These are phyloP conservation scores for Torulaspora pretoriensis DNA, from an alignment of 1,139 yeast species.

Conservation along the genomic window DNA sequence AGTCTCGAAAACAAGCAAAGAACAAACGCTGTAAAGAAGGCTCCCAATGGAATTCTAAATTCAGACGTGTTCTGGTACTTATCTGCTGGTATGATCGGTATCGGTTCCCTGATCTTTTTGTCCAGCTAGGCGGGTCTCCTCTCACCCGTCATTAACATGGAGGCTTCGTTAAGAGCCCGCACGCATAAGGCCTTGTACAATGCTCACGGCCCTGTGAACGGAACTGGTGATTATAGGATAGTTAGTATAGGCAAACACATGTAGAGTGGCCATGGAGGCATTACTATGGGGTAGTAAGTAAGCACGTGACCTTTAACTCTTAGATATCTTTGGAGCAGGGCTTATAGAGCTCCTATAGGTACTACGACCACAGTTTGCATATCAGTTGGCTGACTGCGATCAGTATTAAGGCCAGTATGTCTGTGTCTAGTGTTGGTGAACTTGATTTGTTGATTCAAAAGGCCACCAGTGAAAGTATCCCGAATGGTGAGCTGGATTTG, in stretches of 20 bases:
- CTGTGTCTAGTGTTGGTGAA: constrained; percentile 40
- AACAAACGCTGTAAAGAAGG: constrained; percentile 54
- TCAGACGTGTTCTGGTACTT: constrained; percentile 29
- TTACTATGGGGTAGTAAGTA: neutral
- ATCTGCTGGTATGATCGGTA: constrained; percentile 29
- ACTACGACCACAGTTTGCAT: neutral
- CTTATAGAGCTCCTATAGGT: constrained; percentile 1
- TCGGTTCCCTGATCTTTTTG: constrained; percentile 32
- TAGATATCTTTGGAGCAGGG: neutral
- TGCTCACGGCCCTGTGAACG: neutral
- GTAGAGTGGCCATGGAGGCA: neutral
- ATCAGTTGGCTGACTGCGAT: neutral
- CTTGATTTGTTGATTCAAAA: constrained; percentile 63
- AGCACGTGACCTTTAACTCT: neutral
- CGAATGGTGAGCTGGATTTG: constrained; percentile 81
- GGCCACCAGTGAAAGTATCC: constrained; percentile 86
- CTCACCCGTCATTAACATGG: neutral
- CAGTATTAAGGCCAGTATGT: constrained; percentile 6
- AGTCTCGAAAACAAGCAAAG: constrained; percentile 74
- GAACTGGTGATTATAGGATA: neutral
- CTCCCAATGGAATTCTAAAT: constrained; percentile 16
- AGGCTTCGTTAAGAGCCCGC: neutral
- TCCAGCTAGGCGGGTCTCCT: constrained; percentile 8
- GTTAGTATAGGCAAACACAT: neutral
- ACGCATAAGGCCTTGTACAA: neutral